These are phyloP conservation scores for Alisma plantagoaquatica DNA, from an alignment of 106 monocot genomes.

Conservation along the genomic window DNA sequence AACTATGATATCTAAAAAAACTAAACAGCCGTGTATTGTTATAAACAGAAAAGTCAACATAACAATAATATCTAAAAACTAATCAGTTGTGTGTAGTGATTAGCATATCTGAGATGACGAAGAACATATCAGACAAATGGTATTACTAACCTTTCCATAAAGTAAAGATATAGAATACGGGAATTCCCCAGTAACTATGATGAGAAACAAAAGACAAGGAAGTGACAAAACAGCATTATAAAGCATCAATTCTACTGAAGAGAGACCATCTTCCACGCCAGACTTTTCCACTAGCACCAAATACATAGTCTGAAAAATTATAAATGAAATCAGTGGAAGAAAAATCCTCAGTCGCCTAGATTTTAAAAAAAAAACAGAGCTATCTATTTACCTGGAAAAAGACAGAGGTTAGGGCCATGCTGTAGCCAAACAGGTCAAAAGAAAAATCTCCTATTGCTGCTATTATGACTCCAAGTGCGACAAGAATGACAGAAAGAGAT, in stretches of 20 bases:
- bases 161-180: slow-evolving; percentile 60
- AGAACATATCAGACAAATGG: background rate
- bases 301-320: slow-evolving; percentile 69
- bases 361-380: too few relatives aligned
- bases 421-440: slow-evolving; percentile 90
- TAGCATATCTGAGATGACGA: too few relatives aligned
- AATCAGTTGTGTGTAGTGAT: too few relatives aligned
- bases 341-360: too few relatives aligned
- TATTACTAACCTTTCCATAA: slow-evolving; percentile 46
- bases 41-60: too few relatives aligned
- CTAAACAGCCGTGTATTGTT: too few relatives aligned
- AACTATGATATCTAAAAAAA: too few relatives aligned
- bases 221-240: slow-evolving; percentile 81
- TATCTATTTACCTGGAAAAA: slow-evolving; percentile 98
- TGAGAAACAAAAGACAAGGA: slow-evolving; percentile 64
- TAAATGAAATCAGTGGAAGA: background rate
- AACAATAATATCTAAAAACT: too few relatives aligned
- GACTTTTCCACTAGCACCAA: slow-evolving; percentile 91
- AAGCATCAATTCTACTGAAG: slow-evolving; percentile 83
- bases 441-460: slow-evolving; percentile 93
- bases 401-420: slow-evolving; percentile 84
- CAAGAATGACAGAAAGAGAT: slow-evolving; percentile 70
- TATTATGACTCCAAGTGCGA: slow-evolving; percentile 75
- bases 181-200: slow-evolving; percentile 77
- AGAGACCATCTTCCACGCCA: slow-evolving; percentile 81